Percentiles rank a stretch among this genome's conserved stretches.
Evolutionary conservation across 176 grass and related monocot species (phyloP).

Genomic region (Oryza nivara): DNA sequence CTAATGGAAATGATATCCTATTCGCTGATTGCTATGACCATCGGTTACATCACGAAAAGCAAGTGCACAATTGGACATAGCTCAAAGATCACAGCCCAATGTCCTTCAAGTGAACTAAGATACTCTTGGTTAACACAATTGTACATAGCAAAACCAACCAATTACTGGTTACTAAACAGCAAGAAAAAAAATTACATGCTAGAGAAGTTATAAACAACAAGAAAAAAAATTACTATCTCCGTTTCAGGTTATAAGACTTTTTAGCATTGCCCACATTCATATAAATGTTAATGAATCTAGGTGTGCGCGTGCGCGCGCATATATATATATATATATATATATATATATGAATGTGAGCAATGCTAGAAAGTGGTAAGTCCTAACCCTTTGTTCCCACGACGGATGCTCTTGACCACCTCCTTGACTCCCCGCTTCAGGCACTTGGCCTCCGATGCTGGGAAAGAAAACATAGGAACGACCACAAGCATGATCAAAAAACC

Average conservation of each 20-base stretch:
- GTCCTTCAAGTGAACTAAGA: neutral
- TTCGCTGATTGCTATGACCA: neutral
- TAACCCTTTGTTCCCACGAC: conserved; percentile 81
- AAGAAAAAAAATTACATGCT: neutral
- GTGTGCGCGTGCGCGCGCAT: too few relatives aligned
- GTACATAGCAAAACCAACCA: neutral
- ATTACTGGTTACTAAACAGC: neutral
- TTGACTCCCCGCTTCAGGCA: conserved; percentile 95
- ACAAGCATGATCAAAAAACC: neutral
- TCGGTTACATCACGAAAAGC: neutral
- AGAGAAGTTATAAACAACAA: neutral
- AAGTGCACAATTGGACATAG: neutral
- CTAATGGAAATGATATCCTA: neutral
- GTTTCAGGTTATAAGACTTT: too few relatives aligned
- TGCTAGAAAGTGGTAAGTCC: neutral
- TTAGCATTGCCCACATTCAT: too few relatives aligned
- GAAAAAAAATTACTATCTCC: neutral
- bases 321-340: too few relatives aligned
- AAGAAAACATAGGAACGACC: neutral
- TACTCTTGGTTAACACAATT: neutral
- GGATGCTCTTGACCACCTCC: conserved; percentile 97
- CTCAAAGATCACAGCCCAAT: neutral
- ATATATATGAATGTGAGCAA: too few relatives aligned
- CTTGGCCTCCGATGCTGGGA: conserved; percentile 77
- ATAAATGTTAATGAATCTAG: too few relatives aligned